These are phyloP conservation scores for Colletotrichum sp. DNA, from an alignment of 2,329 filamentous ascomycete species.

Conservation along the genomic window DNA sequence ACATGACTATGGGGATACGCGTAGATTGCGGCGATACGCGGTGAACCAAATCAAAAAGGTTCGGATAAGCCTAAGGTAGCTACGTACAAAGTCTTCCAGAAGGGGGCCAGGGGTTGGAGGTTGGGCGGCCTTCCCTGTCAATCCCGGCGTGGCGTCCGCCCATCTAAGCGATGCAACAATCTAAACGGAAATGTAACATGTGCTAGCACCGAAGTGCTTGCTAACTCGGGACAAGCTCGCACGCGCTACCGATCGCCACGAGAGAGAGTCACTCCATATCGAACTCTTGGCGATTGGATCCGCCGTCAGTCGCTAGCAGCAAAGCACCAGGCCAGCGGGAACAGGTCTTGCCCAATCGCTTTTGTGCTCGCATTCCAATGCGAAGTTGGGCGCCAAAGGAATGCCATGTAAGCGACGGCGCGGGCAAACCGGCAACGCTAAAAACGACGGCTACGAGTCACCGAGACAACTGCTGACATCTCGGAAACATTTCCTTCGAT, in stretches of 20 bases:
- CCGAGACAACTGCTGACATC: not conserved
- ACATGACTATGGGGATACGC: not conserved
- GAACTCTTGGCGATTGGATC: not conserved
- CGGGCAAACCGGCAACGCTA: not conserved
- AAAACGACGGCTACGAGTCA: not conserved
- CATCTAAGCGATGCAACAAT: not conserved
- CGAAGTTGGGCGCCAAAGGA: not conserved
- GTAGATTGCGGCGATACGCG: not conserved
- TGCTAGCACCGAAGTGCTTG: not conserved
- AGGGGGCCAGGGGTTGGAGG: not conserved
- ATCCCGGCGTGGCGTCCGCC: not conserved
- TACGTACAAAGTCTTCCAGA: not conserved
- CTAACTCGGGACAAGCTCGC: not conserved
- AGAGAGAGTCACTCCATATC: not conserved
- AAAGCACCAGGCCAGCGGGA: not conserved
- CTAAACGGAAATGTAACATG: not conserved
- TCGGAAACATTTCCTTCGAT: not conserved
- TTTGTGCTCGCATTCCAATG: not conserved
- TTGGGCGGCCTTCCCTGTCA: not conserved
- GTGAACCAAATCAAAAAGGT: not conserved
- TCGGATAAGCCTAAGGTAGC: not conserved
- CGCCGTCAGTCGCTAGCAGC: not conserved
- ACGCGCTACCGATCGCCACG: not conserved
- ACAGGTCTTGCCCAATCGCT: not conserved
- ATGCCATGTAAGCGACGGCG: not conserved